Evolutionary conservation across 495 filamentous ascomycete species (phyloP), one percentile per base, ranked within the genome.

Genomic region (Aspergillus conjunctus): DNA sequence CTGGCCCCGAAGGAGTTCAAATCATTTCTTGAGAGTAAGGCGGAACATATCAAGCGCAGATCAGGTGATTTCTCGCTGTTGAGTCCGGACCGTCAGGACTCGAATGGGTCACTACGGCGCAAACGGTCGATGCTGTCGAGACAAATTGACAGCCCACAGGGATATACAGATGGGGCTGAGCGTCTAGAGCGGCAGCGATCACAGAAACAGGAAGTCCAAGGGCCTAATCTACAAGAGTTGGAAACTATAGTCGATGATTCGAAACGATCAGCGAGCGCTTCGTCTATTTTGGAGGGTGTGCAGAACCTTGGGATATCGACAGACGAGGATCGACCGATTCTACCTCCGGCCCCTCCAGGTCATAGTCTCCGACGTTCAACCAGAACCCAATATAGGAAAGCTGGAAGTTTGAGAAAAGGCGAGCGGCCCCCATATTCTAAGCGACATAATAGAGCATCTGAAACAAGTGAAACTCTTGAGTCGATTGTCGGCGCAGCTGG

Each of bases 61-160:
- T 95, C 91, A 7, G 87, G 88, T 7, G 91, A 93, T 48, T 73
- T 75, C 72, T 81, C 88, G 7, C 68, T 77, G 60, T 76, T 96
- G 58, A 83, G 87, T 3, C 65, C 88, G 2, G 83, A 88, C 18
- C 76, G 86, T 33, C 78, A 80, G 56, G 81, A 83, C 44, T 88
- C 89, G 3, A 79, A 71, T 6, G 81, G 83, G 18, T 80, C 89
- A 43, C 73, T 98, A 56, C 81, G 87, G 63, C 86, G 94, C 66
- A 97, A 97, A 75, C 93, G 93, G 71, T 97, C 93, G 0, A 97
- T 96, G 92, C 79, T 99, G 11, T 97, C 93, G 7, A 86, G 86
- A 63, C 92, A 97, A 72, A 89, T 99, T 55, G 90, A 97, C 63
- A 88, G 83, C 61, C 80, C 81, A 5, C 81, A 82, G 4, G 89